Evolutionary conservation across 345 rosid genomes (phyloP), one percentile per base, ranked within the genome.

Genomic region (Bruguiera gymnorhiza): DNA sequence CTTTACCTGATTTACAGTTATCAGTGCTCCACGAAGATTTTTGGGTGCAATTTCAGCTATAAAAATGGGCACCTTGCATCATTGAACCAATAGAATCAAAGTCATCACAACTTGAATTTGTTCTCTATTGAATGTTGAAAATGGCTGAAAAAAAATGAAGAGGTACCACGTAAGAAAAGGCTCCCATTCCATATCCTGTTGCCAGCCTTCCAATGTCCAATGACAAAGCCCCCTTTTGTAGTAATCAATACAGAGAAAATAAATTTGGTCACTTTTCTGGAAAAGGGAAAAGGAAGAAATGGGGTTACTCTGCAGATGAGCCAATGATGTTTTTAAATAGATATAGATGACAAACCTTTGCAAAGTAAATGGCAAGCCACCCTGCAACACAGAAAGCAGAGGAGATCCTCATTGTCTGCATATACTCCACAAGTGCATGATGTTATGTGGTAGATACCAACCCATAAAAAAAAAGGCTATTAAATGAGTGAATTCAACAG

Each of bases 161-260:
- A 58, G 55, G 70, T 76, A 91, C 97, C 94, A 93, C 98, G 58
- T 83, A 88, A 26, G 97, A 93, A 76, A 88, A 87, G 29, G 84
- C 92, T 56, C 98, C 98, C 96, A 93, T 93, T 70, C 96, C 96
- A 70, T 91, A 93, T 68, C 96, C 98, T 1, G 86, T 84, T 51
- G 96, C 89, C 52, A 93, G 71, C 67, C 97, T 79, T 70, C 98
- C 98, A 26, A 91, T 65, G 71, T 93, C 91, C 79, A 93, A 75
- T 31, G 82, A 32, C 70, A 79, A 66, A 34, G 81, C 80, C 37
- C 94, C 96, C 97, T 93, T 71, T 82, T 55, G 65, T 63, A 48
- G 43, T 15, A 30, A 48, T 60, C 57, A 71, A 39, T 60, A 54
- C 36, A 59, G 5, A 37, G n/a, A 30, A 66, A 53, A 66, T 65